These are phyloP conservation scores for Tetrapisispora taiwanensis DNA, from an alignment of 805 yeast genomes.

Conservation along the genomic window DNA sequence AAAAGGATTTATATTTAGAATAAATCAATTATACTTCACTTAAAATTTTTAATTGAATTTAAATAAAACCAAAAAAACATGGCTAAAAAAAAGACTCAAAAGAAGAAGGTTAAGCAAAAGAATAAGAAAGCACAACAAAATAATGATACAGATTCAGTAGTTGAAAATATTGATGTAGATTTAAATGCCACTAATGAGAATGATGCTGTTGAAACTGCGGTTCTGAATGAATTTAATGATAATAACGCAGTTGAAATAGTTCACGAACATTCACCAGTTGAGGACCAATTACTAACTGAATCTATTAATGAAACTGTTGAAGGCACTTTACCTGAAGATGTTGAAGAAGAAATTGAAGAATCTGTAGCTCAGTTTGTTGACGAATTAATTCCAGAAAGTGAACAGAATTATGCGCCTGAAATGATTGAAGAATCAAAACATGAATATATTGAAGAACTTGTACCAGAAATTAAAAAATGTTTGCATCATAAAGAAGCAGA, in stretches of 20 bases:
- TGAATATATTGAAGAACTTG: background rate
- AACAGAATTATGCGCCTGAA: too few species aligned
- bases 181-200: background rate
- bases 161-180: background rate
- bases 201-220: background rate
- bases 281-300: background rate
- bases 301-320: background rate
- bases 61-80: too few species aligned
- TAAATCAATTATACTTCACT: too few species aligned
- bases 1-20: too few species aligned
- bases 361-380: too few species aligned
- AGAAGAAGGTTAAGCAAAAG: slow-evolving; percentile 28
- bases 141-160: background rate
- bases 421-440: background rate
- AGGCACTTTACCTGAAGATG: too few species aligned
- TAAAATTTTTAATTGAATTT: too few species aligned
- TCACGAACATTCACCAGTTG: background rate
- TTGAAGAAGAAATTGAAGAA: too few species aligned
- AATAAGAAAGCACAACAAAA: slow-evolving; percentile 21
- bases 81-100: slow-evolving; percentile 28
- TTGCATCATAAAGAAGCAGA: too few species aligned
- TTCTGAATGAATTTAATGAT: background rate
- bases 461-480: too few species aligned
- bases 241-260: too few species aligned
- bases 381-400: too few species aligned